Base-by-base conservation (phyloP, 768 basidiomycete genomes). In the Boletellus emodensis region DNA sequence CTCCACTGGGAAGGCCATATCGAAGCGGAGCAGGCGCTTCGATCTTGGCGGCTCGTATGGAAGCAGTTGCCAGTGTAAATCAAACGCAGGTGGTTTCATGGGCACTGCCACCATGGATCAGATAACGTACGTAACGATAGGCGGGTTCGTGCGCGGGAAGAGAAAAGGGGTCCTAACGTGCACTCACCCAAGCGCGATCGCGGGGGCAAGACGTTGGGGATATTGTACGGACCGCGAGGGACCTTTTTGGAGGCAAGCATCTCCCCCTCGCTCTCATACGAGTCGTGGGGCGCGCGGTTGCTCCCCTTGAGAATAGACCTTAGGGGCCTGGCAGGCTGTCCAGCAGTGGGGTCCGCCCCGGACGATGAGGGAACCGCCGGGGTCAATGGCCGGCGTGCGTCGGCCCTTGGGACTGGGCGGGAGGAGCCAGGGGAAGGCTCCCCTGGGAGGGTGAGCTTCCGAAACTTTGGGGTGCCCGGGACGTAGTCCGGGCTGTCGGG, bases 11-110 rank as follows among this genome's bases (percentile, higher is more conserved):
- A 79, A 79, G 4, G 72, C 76, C 51, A 74, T 62, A 49, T 83
- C 82, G 61, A 81, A 83, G 52, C 72, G 74, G 13, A 81, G 50
- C 18, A 69, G 56, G 8, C 70, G 75, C 37, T 59, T 70, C 40
- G 66, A 61, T 47, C 61, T 56, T 20, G 68, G 63, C 28, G 39
- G 41, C 46, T 66, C 63, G 48, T 64, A 77, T 15, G 77, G 75
- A 38, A 77, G 68, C 15, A 81, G 58, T 44, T 74, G 75, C 80
- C 80, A 82, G 53, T 72, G 72, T 48, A 79, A 54, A 49, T 74
- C 60, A 42, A 75, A 66, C 1, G 71, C 61, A 26, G 74, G 73
- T 12, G 57, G 66, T 54, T 75, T 76, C 64, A 68, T 72, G 3
- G 66, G 68, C 49, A 60, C 71, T 72, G 41, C 42, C 55, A 51